These are phyloP conservation scores for Eucalyptus decipiens DNA, from an alignment of 345 rosid genomes.

Conservation along the genomic window DNA sequence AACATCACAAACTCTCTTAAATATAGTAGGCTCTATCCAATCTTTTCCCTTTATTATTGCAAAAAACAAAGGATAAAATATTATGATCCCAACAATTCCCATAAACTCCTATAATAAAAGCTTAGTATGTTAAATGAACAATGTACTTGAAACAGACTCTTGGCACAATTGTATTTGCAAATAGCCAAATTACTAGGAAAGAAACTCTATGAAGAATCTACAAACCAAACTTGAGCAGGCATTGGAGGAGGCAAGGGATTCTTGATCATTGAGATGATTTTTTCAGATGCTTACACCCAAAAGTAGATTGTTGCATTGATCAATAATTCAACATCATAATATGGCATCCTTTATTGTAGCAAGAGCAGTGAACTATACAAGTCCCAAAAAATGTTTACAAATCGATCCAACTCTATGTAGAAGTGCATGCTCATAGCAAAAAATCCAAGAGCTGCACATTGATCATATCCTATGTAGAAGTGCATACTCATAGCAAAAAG, in stretches of 20 bases:
- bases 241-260: constrained; percentile 35
- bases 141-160: background rate
- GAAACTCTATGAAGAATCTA: background rate
- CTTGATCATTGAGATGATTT: constrained; percentile 42
- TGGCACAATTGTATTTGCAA: background rate
- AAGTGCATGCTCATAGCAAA: no score
- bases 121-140: no score
- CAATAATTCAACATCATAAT: no score
- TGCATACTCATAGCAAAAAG: no score
- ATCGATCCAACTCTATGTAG: no score
- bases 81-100: background rate
- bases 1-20: background rate
- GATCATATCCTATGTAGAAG: no score
- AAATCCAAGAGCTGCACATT: no score
- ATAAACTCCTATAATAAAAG: no score
- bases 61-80: background rate
- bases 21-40: background rate
- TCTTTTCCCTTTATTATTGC: background rate
- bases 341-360: no score
- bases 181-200: background rate
- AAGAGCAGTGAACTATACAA: no score
- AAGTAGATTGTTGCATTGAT: no score
- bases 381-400: no score
- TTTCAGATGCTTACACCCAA: constrained; percentile 29
- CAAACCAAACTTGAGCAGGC: constrained; percentile 47